Conservation (phyloP, 345 rosid species). For the Gossypium mustelinum region DNA sequence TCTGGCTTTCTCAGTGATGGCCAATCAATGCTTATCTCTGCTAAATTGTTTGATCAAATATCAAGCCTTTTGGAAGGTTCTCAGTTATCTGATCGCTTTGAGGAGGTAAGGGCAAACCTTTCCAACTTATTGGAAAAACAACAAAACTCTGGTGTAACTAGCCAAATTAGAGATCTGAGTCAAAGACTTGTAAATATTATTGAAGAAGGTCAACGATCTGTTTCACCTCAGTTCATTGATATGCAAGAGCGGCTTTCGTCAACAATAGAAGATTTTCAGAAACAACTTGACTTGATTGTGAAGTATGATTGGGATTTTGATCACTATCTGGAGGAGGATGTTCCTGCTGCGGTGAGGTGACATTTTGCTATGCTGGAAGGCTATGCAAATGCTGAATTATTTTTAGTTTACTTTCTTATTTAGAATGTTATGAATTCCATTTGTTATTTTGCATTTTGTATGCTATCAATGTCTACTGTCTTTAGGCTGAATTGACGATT, state of each 20-base stretch:
- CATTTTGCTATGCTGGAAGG: constrained; percentile 34
- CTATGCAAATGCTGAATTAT: constrained; percentile 22
- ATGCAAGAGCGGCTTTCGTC: constrained; percentile 76
- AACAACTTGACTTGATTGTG: constrained; percentile 82
- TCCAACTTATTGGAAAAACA: constrained; percentile 69
- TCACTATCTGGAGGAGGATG: constrained; percentile 89
- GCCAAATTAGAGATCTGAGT: constrained; percentile 68
- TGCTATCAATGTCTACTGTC: background rate
- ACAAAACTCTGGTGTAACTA: constrained; percentile 61
- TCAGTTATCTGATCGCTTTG: constrained; percentile 57
- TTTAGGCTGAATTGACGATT: background rate
- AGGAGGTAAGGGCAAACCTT: constrained; percentile 68
- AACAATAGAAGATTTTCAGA: constrained; percentile 84
- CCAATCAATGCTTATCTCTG: constrained; percentile 67
- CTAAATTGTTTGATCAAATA: constrained; percentile 72
- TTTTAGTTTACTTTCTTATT: background rate
- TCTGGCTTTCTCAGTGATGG: constrained; percentile 86
- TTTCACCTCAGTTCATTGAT: constrained; percentile 77
- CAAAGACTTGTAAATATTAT: constrained; percentile 64
- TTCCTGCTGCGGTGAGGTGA: constrained; percentile 98
- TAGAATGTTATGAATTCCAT: background rate
- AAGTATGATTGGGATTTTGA: constrained; percentile 98
- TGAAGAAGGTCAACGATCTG: constrained; percentile 79
- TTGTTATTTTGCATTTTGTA: background rate
- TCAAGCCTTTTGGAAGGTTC: constrained; percentile 71